These are phyloP conservation scores for Psilocybe mexicana DNA, from an alignment of 1,284 basidiomycete genomes.

Conservation along the genomic window DNA sequence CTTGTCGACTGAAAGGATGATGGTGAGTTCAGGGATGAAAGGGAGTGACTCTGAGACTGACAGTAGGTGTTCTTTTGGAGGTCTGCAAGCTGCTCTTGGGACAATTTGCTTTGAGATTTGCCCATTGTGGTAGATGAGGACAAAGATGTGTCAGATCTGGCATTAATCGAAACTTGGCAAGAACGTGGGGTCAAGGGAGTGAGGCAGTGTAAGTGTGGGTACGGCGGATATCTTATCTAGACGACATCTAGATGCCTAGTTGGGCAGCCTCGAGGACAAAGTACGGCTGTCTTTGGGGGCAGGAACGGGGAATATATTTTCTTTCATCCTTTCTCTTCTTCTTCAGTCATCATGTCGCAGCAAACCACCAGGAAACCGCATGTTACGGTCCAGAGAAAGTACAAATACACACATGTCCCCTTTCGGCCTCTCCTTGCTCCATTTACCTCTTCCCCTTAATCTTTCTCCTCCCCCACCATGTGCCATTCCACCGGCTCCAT, in stretches of 20 bases:
- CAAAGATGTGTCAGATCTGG: slow-evolving; percentile 10
- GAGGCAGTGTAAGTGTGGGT: slow-evolving; percentile 5
- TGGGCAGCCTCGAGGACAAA: slow-evolving; percentile 19
- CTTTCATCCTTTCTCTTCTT: slow-evolving; percentile 9
- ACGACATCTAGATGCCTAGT: slow-evolving; percentile 8
- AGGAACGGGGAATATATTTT: slow-evolving; percentile 8
- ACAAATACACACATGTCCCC: slow-evolving; percentile 23
- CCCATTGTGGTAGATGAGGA: slow-evolving; percentile 64
- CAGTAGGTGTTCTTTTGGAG: slow-evolving; percentile 99
- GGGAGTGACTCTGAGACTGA: slow-evolving; percentile 35
- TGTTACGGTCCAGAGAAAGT: slow-evolving; percentile 15
- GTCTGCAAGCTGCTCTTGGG: slow-evolving; percentile 92
- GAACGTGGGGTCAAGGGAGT: slow-evolving; percentile 13
- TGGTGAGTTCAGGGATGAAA: slow-evolving; percentile 15
- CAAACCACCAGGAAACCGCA: slow-evolving; percentile 19
- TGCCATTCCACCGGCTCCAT: slow-evolving; percentile 70
- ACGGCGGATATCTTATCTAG: slow-evolving; percentile 23
- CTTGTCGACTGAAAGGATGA: slow-evolving; percentile 83
- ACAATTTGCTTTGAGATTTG: slow-evolving; percentile 96
- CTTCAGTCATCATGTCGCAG: slow-evolving; percentile 11
- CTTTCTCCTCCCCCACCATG: slow-evolving; percentile 46
- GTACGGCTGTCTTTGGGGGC: not conserved
- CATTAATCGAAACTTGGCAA: slow-evolving; percentile 14
- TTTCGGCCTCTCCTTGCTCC: slow-evolving; percentile 10
- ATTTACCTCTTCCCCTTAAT: slow-evolving; percentile 19